A percentile compares a stretch with the other conserved stretches of the same genome.
Evolutionary conservation across 2,329 filamentous ascomycete genomes (phyloP).

Genomic region (Magnaporthiopsis poae): DNA sequence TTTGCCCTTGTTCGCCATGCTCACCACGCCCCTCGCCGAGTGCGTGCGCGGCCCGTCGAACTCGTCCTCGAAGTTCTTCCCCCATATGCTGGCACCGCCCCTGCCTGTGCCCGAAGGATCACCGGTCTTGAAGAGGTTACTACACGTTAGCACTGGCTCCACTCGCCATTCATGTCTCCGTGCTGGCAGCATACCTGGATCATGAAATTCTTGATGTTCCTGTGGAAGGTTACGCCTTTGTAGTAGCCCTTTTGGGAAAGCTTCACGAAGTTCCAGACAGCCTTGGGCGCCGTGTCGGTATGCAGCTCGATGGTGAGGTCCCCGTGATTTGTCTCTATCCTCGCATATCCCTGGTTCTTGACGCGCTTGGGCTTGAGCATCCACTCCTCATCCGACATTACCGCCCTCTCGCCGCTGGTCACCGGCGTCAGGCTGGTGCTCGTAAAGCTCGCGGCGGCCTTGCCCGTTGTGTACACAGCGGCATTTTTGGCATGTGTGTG

Average conservation of each 20-base stretch:
- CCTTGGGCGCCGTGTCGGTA: constrained; percentile 80
- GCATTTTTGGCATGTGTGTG: constrained; percentile 61
- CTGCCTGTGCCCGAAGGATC: constrained; percentile 87
- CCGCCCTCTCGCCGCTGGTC: constrained; percentile 75
- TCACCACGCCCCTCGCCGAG: constrained; percentile 65
- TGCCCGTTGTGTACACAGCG: constrained; percentile 80
- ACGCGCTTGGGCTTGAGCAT: constrained; percentile 86
- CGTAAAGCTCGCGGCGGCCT: constrained; percentile 86
- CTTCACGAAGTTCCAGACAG: constrained; percentile 93
- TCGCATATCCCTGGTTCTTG: constrained; percentile 81
- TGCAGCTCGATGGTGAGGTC: constrained; percentile 81
- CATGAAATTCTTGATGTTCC: constrained; percentile 95
- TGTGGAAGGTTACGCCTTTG: constrained; percentile 71
- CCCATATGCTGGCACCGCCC: constrained; percentile 86
- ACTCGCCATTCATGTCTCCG: too few relatives aligned
- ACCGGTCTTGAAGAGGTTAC: constrained; percentile 31
- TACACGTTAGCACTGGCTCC: not conserved
- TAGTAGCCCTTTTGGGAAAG: constrained; percentile 87
- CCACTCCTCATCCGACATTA: constrained; percentile 88
- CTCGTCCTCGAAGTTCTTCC: constrained; percentile 87
- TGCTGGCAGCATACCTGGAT: constrained; percentile 53
- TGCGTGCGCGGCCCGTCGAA: constrained; percentile 85
- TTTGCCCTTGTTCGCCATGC: constrained; percentile 98
- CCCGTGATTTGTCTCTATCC: constrained; percentile 77
- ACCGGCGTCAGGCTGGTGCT: constrained; percentile 88